Base-by-base conservation (phyloP, 1,139 yeast species). In the Debaryomyces nepalensis region DNA sequence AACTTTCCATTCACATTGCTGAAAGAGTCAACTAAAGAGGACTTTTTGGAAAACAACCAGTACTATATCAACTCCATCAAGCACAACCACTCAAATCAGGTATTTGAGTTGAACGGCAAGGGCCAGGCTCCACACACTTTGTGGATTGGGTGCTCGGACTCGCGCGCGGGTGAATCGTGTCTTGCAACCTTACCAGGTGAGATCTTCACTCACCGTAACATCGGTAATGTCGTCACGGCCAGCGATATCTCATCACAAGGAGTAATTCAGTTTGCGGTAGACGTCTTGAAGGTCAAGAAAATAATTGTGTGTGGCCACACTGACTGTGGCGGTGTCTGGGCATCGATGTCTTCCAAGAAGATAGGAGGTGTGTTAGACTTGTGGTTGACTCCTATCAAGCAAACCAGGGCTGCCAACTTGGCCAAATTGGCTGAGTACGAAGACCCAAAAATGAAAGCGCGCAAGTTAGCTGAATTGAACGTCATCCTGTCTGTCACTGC, bases 131-230 rank as follows among this genome's bases (percentile, higher is more conserved):
- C 99, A 14, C 96, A 90, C 63, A 89, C 97, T 8, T 70, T 93
- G 43, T 91, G 97, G 95, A 86, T 93, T 48, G 97, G 98, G 3
- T 93, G 99, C 64, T 83, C 95, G 4, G 99, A 93, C 63, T 89
- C 97, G 9, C 82, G 99, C 53, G 88, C 87, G 45, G 87, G 91
- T 41, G 97, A 93, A 54, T 73, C 73, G 34, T 83, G 90, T 53
- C 68, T 93, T 42, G 91, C 91, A 26, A 81, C 84, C 5, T 70
- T 86, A 44, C 98, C 98, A 1, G 99, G 99, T 37, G 98, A 91
- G 64, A 79, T 90, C 8, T 91, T 93, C 70, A 88, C 93, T n/a
- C 91, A 88, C 62, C 81, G 97, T 59, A 90, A 90, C 57, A 87
- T 93, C 48, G 98, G 97, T 43, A 93, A 93, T 64, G 77, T 89